A percentile compares a stretch with the other conserved stretches of the same genome.
Evolutionary conservation across 2,329 filamentous ascomycete species (phyloP).

Genomic region (Colletotrichum phormii): DNA sequence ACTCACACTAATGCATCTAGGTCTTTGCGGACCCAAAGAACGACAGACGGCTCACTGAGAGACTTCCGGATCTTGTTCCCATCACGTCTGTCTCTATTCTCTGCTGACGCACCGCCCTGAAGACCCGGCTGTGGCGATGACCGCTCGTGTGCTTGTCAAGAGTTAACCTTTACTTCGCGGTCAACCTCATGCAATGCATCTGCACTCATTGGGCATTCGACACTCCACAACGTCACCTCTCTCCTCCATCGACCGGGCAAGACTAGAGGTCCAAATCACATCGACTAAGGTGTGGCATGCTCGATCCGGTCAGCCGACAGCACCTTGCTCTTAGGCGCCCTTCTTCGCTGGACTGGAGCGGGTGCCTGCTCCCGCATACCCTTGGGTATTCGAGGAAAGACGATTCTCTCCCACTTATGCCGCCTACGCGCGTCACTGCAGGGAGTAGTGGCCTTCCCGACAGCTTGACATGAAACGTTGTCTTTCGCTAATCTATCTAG

Average conservation of each 20-base stretch:
- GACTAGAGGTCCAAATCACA: neutral
- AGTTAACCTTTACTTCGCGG: neutral
- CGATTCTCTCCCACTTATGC: neutral
- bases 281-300: neutral
- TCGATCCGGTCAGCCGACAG: slow-evolving; percentile 20
- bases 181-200: slow-evolving; percentile 13
- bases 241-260: slow-evolving; percentile 12
- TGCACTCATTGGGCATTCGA: neutral
- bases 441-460: neutral
- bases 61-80: neutral
- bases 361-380: neutral
- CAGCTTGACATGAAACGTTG: neutral
- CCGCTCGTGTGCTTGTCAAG: slow-evolving; percentile 16
- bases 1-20: slow-evolving; percentile 20
- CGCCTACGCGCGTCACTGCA: neutral
- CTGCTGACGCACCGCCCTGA: slow-evolving; percentile 1
- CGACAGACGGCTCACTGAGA: neutral
- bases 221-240: slow-evolving; percentile 4
- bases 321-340: neutral
- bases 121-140: neutral
- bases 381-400: neutral
- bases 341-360: neutral
- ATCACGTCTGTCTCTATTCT: neutral
- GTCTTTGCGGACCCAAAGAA: neutral
- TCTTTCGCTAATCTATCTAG: neutral